These are phyloP conservation scores for Metschnikowia hibisci DNA, from an alignment of 805 yeast genomes.

Conservation along the genomic window DNA sequence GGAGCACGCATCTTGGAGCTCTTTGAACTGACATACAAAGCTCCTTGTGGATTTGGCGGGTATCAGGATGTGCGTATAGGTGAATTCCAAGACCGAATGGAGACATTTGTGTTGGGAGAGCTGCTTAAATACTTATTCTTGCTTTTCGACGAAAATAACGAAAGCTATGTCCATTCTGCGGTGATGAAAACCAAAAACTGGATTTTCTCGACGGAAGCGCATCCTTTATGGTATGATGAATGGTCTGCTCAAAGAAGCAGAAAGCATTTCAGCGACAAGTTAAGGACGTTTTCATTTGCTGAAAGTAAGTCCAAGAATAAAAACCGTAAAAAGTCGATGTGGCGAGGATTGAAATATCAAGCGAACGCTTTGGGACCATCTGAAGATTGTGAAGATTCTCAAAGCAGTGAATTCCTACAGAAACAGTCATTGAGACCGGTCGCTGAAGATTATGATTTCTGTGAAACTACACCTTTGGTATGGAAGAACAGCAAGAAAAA, in stretches of 20 bases:
- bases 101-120: conserved; percentile 84
- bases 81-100: conserved; percentile 75
- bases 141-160: conserved; percentile 67
- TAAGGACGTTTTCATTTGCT: not conserved
- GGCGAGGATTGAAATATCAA: not conserved
- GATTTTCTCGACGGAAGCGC: conserved; percentile 86
- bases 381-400: not conserved
- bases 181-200: conserved; percentile 46
- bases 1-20: conserved; percentile 64
- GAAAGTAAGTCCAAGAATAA: not conserved
- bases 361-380: not conserved
- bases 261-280: conserved; percentile 5
- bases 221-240: conserved; percentile 72
- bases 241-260: conserved; percentile 16
- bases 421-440: conserved; percentile 7
- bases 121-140: conserved; percentile 79
- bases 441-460: conserved; percentile 18
- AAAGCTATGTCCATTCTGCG: conserved; percentile 31
- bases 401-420: not conserved
- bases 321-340: conserved; percentile 5
- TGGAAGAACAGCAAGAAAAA: conserved; percentile 8
- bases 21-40: conserved; percentile 48
- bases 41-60: conserved; percentile 80
- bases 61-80: conserved; percentile 63
- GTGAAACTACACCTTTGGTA: conserved; percentile 31